phyloP scores from a whole-genome alignment of 495 filamentous ascomycete genomes.

The Penicillium flavigenum region DNA sequence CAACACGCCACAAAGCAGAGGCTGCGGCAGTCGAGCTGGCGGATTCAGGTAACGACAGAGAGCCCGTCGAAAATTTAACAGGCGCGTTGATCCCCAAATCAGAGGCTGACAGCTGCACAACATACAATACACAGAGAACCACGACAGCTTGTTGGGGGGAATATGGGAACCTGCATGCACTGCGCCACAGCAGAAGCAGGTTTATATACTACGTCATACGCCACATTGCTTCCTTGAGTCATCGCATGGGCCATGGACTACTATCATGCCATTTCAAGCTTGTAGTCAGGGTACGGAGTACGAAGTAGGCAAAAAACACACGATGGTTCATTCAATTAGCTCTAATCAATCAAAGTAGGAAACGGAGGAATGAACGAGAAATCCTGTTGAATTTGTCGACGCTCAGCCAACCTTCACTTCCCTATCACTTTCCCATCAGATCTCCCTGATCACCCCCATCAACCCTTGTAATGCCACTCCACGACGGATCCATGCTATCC shows the following conservation, averaged over 20 bases:
- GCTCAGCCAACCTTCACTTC: too few relatives aligned
- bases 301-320: not conserved
- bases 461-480: too few relatives aligned
- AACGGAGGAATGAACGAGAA: not conserved
- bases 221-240: slow-evolving; percentile 1
- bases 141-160: not conserved
- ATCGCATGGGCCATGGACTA: not conserved
- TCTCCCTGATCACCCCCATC: too few relatives aligned
- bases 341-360: not conserved
- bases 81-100: not conserved
- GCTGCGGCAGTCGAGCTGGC: not conserved
- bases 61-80: not conserved
- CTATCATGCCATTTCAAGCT: not conserved
- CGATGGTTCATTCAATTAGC: not conserved
- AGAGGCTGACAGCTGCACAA: slow-evolving; percentile 3
- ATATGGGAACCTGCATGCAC: slow-evolving; percentile 2
- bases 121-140: not conserved
- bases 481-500: too few relatives aligned
- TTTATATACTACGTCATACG: not conserved
- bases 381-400: too few relatives aligned
- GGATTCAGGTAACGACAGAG: not conserved
- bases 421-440: too few relatives aligned
- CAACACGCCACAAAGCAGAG: slow-evolving; percentile 2
- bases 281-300: not conserved
- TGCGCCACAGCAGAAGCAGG: slow-evolving; percentile 4